Conservation (phyloP, 2,329 filamentous ascomycete species). For the Scorias spongiosa region DNA sequence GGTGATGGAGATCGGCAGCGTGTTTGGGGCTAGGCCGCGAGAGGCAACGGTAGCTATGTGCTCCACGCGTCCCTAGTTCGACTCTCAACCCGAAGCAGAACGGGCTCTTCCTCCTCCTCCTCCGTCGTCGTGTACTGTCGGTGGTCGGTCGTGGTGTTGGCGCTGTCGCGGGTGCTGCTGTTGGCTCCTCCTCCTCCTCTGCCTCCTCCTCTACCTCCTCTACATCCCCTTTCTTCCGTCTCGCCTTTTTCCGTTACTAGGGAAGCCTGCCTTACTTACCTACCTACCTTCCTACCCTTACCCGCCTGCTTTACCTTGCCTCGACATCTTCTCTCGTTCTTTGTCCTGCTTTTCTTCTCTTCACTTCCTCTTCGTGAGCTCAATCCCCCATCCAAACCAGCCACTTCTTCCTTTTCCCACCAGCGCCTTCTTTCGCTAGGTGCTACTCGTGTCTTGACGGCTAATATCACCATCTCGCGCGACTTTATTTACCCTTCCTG, state of each 20-base stretch:
- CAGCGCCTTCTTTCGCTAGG: conserved; percentile 10
- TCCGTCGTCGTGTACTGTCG: no score
- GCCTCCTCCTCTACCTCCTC: conserved; percentile 2
- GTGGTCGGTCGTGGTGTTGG: no score
- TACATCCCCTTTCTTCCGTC: background rate
- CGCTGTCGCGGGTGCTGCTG: no score
- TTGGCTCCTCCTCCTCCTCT: conserved; percentile 3
- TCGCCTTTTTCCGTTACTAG: conserved; percentile 4
- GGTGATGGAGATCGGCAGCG: background rate
- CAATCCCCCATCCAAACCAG: conserved; percentile 1
- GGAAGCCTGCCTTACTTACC: conserved; percentile 3
- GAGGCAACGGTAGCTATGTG: background rate
- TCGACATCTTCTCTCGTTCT: conserved; percentile 6
- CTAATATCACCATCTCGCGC: conserved; percentile 2
- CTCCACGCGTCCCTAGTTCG: background rate
- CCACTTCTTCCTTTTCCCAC: conserved; percentile 4
- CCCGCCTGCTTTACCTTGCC: conserved; percentile 5
- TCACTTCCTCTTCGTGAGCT: conserved; percentile 2
- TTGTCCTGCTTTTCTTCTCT: conserved; percentile 5
- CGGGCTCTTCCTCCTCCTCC: no score
- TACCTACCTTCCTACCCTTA: conserved; percentile 1
- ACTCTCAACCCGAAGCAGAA: background rate
- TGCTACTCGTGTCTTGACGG: background rate
- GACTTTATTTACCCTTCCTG: background rate
- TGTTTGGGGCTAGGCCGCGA: background rate